Evolutionary conservation across 352 stramenopile genomes (phyloP).

Genomic region (Phytopythium kandeliae): DNA sequence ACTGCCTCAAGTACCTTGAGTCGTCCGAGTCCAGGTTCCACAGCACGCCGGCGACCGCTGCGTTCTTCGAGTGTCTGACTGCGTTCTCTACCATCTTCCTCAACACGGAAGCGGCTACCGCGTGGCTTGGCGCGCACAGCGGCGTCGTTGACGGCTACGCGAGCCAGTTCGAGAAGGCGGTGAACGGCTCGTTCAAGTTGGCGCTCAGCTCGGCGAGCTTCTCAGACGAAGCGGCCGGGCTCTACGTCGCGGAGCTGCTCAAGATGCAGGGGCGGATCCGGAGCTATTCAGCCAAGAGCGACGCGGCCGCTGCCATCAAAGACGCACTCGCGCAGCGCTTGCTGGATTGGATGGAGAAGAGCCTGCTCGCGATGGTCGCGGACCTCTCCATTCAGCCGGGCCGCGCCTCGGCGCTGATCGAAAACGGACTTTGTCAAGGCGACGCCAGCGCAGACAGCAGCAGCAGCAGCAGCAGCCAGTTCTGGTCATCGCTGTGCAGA

Average conservation of each 20-base stretch:
- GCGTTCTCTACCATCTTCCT: constrained; percentile 68
- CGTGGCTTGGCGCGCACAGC: constrained; percentile 23
- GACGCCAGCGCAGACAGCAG: constrained; percentile 1
- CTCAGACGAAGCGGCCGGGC: constrained; percentile 20
- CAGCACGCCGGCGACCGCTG: constrained; percentile 45
- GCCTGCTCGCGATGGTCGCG: constrained; percentile 17
- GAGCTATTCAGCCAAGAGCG: constrained; percentile 21
- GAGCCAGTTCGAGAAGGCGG: constrained; percentile 58
- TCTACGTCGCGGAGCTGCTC: constrained; percentile 38
- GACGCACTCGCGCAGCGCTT: constrained; percentile 22
- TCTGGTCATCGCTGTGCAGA: constrained; percentile 20
- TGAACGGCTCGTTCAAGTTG: constrained; percentile 31
- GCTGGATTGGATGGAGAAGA: constrained; percentile 33
- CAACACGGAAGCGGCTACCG: constrained; percentile 21
- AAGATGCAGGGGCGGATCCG: constrained; percentile 33
- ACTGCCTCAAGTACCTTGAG: constrained; percentile 66
- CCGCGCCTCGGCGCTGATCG: constrained; percentile 24
- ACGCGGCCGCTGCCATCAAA: constrained; percentile 20
- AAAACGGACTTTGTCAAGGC: constrained; percentile 11
- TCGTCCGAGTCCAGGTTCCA: constrained; percentile 46
- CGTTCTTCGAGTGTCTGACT: constrained; percentile 71
- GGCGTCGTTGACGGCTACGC: constrained; percentile 33
- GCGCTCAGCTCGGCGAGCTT: constrained; percentile 36
- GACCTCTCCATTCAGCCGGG: constrained; percentile 30
- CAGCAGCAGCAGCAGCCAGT: not conserved